Conservation (phyloP, 164 flowering plant genomes). For the Macadamia integrifolia region DNA sequence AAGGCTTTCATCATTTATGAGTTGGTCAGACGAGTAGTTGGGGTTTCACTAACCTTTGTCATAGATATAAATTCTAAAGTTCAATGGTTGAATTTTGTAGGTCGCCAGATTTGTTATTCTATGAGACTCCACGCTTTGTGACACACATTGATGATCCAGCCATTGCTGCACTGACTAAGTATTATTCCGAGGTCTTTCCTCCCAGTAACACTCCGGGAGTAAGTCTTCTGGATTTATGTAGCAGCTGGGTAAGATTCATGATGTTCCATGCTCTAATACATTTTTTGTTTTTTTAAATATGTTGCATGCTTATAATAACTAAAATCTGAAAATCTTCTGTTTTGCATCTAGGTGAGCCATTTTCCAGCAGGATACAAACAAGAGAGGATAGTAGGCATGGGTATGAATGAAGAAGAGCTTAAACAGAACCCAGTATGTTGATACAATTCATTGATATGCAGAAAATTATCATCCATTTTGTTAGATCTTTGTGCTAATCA, state of each 20-base stretch:
- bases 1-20: too few species aligned
- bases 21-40: background rate
- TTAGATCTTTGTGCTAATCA: background rate
- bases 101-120: slow-evolving; percentile 67
- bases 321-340: background rate
- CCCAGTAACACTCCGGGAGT: slow-evolving; percentile 83
- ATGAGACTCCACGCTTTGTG: slow-evolving; percentile 83
- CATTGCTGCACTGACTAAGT: slow-evolving; percentile 83
- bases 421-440: slow-evolving; percentile 62
- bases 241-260: slow-evolving; percentile 78
- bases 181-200: slow-evolving; percentile 76
- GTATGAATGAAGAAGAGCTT: slow-evolving; percentile 92
- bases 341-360: slow-evolving; percentile 72
- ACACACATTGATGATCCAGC: slow-evolving; percentile 97
- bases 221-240: slow-evolving; percentile 81
- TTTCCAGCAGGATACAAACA: slow-evolving; percentile 90
- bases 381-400: slow-evolving; percentile 74
- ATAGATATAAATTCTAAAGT: background rate
- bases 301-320: background rate
- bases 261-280: background rate
- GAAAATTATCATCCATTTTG: background rate
- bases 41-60: background rate
- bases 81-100: slow-evolving; percentile 31
- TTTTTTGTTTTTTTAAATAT: slow-evolving; percentile 2
- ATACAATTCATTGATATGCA: too few species aligned